A percentile compares a stretch with the other conserved stretches of the same genome.
Conservation (phyloP, 2,329 filamentous ascomycete genomes). For the Sclerotinia nivalis region DNA sequence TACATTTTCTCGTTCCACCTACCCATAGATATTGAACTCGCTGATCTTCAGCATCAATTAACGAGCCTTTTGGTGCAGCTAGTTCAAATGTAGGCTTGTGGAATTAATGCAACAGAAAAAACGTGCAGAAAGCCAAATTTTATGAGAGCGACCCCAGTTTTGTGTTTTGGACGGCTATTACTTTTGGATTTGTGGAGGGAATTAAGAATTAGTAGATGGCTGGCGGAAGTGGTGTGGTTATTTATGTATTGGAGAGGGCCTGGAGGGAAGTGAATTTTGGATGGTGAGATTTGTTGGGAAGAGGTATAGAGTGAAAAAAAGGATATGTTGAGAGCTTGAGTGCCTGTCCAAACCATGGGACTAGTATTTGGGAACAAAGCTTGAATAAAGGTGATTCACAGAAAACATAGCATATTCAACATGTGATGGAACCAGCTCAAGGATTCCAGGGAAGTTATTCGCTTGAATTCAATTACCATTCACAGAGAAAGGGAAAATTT, state of each 20-base stretch:
- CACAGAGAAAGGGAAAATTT: background rate
- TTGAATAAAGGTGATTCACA: background rate
- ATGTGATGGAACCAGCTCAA: background rate
- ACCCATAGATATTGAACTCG: background rate
- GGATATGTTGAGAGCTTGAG: no score
- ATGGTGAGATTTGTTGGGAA: background rate
- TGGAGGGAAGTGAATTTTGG: background rate
- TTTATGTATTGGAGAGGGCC: no score
- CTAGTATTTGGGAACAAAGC: no score
- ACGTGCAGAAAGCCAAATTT: background rate
- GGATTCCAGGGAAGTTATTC: background rate
- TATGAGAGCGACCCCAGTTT: background rate
- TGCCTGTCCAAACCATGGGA: no score
- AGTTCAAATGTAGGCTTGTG: background rate
- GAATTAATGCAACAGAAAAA: background rate
- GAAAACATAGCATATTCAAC: background rate
- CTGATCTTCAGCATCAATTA: background rate
- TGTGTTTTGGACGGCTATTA: background rate
- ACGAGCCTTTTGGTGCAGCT: background rate
- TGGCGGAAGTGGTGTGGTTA: no score
- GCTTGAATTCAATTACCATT: background rate
- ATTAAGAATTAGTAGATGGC: no score
- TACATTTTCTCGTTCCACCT: background rate
- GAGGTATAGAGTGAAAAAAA: no score
- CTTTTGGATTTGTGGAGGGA: background rate